These are phyloP conservation scores for Wickerhamomyces tratensis DNA, from an alignment of 805 yeast genomes.

Conservation along the genomic window DNA sequence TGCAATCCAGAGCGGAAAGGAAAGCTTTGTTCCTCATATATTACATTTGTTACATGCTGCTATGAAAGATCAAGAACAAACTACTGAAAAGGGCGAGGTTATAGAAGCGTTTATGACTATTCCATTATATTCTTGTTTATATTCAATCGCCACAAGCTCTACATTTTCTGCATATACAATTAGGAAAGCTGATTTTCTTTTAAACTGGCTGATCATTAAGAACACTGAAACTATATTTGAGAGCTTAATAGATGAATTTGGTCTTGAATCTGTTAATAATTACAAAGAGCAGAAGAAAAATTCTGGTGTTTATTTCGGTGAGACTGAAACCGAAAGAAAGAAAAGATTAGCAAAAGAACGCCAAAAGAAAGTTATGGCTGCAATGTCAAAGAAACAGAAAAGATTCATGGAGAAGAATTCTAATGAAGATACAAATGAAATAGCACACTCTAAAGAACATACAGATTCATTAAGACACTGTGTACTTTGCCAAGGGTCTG, in stretches of 20 bases:
- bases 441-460: background rate
- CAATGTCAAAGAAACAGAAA: slow-evolving; percentile 64
- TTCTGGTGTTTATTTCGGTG: slow-evolving; percentile 27
- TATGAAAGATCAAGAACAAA: slow-evolving; percentile 36
- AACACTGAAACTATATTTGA: slow-evolving; percentile 39
- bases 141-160: slow-evolving; percentile 37
- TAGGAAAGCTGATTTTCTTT: slow-evolving; percentile 46
- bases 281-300: slow-evolving; percentile 39
- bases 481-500: slow-evolving; percentile 46
- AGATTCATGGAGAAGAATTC: slow-evolving; percentile 53
- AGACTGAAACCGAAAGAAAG: slow-evolving; percentile 45
- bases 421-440: slow-evolving; percentile 21
- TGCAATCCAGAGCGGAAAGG: slow-evolving; percentile 40
- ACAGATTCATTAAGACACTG: slow-evolving; percentile 29
- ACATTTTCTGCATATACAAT: slow-evolving; percentile 37
- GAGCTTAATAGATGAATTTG: slow-evolving; percentile 46
- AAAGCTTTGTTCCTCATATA: slow-evolving; percentile 46
- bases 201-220: slow-evolving; percentile 39
- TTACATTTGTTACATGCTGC: slow-evolving; percentile 65
- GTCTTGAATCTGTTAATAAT: slow-evolving; percentile 38
- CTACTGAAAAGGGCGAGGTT: slow-evolving; percentile 29
- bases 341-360: slow-evolving; percentile 52
- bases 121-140: slow-evolving; percentile 47
- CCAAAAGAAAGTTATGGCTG: slow-evolving; percentile 50
- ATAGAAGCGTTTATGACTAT: slow-evolving; percentile 39